Percentiles rank a stretch among this genome's conserved stretches.
Conservation (phyloP, 2,329 filamentous ascomycete genomes). For the Didymellaceae sp. region DNA sequence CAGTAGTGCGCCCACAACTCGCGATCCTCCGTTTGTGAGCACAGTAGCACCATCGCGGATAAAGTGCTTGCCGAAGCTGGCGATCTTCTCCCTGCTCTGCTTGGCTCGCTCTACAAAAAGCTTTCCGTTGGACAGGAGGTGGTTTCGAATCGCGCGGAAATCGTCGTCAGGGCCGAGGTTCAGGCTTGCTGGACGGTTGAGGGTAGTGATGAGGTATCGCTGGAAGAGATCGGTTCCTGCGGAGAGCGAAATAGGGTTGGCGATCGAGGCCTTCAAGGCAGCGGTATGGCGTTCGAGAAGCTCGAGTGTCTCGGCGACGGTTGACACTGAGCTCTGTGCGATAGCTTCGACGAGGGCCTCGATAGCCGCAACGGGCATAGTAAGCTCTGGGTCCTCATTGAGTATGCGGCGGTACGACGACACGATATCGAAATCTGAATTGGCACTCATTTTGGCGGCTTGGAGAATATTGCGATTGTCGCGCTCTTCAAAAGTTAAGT, state of each 20-base stretch:
- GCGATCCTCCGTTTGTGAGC: slow-evolving; percentile 87
- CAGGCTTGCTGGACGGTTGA: slow-evolving; percentile 59
- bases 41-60: slow-evolving; percentile 80
- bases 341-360: slow-evolving; percentile 89
- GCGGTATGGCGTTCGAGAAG: slow-evolving; percentile 79
- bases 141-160: slow-evolving; percentile 82
- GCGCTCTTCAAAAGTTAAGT: slow-evolving; percentile 19
- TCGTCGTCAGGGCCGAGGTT: slow-evolving; percentile 62
- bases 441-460: slow-evolving; percentile 34
- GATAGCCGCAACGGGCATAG: slow-evolving; percentile 94
- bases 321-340: slow-evolving; percentile 77
- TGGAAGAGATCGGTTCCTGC: slow-evolving; percentile 96
- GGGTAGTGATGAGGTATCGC: slow-evolving; percentile 82
- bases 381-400: slow-evolving; percentile 77
- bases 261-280: slow-evolving; percentile 76
- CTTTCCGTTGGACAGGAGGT: slow-evolving; percentile 83
- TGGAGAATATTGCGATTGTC: slow-evolving; percentile 2
- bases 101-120: slow-evolving; percentile 88
- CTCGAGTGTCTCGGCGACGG: slow-evolving; percentile 92
- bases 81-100: slow-evolving; percentile 82
- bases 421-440: slow-evolving; percentile 61
- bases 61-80: slow-evolving; percentile 77
- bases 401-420: slow-evolving; percentile 70
- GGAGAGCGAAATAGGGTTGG: slow-evolving; percentile 89
- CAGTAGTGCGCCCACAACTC: slow-evolving; percentile 81